A percentile compares a stretch with the other conserved stretches of the same genome.
These are phyloP conservation scores for Cladorrhinum sp. DNA, from an alignment of 2,329 filamentous ascomycete species.

Conservation along the genomic window DNA sequence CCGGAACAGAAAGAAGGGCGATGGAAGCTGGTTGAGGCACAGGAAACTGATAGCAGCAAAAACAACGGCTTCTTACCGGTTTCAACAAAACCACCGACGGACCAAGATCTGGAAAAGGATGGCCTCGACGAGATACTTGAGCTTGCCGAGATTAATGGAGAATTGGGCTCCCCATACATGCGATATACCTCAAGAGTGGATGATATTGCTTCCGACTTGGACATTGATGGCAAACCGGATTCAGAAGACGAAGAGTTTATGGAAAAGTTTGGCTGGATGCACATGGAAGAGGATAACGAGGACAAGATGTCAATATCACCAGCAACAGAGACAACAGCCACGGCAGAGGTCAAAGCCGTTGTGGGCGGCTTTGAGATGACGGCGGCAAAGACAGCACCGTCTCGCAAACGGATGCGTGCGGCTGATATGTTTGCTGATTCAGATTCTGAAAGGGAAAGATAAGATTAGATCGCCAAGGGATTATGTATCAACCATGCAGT, in stretches of 20 bases:
- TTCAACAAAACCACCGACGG: slow-evolving; percentile 18
- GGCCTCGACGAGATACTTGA: slow-evolving; percentile 22
- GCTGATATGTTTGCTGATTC: slow-evolving; percentile 87
- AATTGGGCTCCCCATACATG: slow-evolving; percentile 19
- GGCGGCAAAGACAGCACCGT: slow-evolving; percentile 27
- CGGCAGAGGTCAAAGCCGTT: slow-evolving; percentile 22
- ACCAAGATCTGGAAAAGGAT: slow-evolving; percentile 12
- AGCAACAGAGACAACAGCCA: slow-evolving; percentile 14
- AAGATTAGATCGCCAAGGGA: slow-evolving; percentile 20
- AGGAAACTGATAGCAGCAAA: slow-evolving; percentile 7
- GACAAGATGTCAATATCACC: slow-evolving; percentile 25
- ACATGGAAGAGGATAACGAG: slow-evolving; percentile 32
- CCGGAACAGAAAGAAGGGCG: slow-evolving; percentile 40
- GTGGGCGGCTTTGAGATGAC: slow-evolving; percentile 29
- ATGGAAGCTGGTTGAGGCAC: slow-evolving; percentile 51
- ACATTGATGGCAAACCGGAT: slow-evolving; percentile 38
- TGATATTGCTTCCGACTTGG: slow-evolving; percentile 34
- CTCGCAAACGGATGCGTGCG: slow-evolving; percentile 66
- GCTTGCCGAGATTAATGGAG: slow-evolving; percentile 24
- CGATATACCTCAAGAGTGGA: slow-evolving; percentile 24
- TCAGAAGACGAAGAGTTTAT: slow-evolving; percentile 25
- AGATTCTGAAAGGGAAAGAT: slow-evolving; percentile 39
- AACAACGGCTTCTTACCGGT: slow-evolving; percentile 23
- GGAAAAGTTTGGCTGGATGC: neutral
- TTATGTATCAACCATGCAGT: neutral